A percentile compares a stretch with the other conserved stretches of the same genome.
phyloP scores from a whole-genome alignment of 2,329 filamentous ascomycete species.

The Fusarium scirpi region DNA sequence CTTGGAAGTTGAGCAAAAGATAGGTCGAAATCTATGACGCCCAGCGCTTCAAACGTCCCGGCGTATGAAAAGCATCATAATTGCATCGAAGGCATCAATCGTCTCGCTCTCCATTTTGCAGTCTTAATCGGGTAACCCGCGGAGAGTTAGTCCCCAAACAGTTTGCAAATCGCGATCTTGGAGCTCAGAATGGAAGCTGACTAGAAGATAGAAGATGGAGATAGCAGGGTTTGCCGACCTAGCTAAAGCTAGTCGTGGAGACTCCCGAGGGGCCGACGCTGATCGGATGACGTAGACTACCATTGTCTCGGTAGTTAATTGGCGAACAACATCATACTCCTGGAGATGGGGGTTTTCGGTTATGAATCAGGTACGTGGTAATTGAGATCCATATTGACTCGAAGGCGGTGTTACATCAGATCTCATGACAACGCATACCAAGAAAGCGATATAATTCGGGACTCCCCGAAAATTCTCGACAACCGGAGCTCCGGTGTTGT shows the following conservation, averaged over 20 bases:
- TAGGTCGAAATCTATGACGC: constrained; percentile 30
- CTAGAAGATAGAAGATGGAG: constrained; percentile 21
- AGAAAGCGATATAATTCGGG: constrained; percentile 35
- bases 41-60: constrained; percentile 3
- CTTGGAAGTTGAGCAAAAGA: neutral
- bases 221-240: neutral
- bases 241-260: constrained; percentile 9
- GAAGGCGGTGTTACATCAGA: neutral
- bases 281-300: constrained; percentile 27
- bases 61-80: constrained; percentile 7
- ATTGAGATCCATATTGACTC: neutral
- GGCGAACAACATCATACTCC: neutral
- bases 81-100: neutral
- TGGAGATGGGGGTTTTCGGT: neutral
- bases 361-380: neutral
- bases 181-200: constrained; percentile 10
- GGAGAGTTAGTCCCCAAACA: neutral
- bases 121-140: constrained; percentile 18
- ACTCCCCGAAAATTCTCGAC: constrained; percentile 40
- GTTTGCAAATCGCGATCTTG: constrained; percentile 18
- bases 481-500: constrained; percentile 24
- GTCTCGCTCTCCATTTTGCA: neutral
- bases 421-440: constrained; percentile 2
- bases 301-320: neutral
- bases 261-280: constrained; percentile 1